phyloP scores from a whole-genome alignment of 306 rosid genomes.

The Cicer cuneatum region DNA sequence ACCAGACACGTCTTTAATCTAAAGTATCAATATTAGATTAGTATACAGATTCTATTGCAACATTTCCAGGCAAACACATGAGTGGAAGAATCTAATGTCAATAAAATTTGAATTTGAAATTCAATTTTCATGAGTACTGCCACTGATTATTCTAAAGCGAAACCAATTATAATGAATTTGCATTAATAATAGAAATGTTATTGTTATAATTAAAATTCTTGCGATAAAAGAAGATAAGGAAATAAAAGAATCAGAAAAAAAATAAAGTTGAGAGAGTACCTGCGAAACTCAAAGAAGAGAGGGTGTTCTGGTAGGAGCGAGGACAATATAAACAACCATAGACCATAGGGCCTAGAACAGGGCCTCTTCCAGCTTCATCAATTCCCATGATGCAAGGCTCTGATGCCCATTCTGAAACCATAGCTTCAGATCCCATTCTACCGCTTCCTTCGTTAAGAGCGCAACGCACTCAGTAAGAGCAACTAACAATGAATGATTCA shows the following conservation, averaged over 20 bases:
- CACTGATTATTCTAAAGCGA: not conserved
- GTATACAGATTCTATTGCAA: not conserved
- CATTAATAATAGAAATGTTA: not conserved
- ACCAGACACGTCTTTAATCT: no score
- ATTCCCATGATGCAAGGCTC: slow-evolving; percentile 88
- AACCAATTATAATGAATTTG: not conserved
- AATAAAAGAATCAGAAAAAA: not conserved
- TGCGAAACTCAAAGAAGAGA: slow-evolving; percentile 80
- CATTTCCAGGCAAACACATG: not conserved
- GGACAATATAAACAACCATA: slow-evolving; percentile 85
- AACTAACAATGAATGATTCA: no score
- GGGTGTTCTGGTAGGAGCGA: slow-evolving; percentile 69
- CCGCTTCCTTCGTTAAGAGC: not conserved
- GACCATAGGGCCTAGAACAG: slow-evolving; percentile 94
- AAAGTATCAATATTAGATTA: no score
- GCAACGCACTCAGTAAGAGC: no score
- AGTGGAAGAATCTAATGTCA: not conserved
- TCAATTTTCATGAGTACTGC: not conserved
- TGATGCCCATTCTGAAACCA: slow-evolving; percentile 68
- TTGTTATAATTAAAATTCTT: not conserved
- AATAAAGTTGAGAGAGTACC: slow-evolving; percentile 41
- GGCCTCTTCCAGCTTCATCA: slow-evolving; percentile 98
- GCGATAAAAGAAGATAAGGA: not conserved
- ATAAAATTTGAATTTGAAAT: not conserved
- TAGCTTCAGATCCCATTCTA: slow-evolving; percentile 57